Base-by-base conservation (phyloP, 306 rosid species). In the Cyclanthera cordifolia region DNA sequence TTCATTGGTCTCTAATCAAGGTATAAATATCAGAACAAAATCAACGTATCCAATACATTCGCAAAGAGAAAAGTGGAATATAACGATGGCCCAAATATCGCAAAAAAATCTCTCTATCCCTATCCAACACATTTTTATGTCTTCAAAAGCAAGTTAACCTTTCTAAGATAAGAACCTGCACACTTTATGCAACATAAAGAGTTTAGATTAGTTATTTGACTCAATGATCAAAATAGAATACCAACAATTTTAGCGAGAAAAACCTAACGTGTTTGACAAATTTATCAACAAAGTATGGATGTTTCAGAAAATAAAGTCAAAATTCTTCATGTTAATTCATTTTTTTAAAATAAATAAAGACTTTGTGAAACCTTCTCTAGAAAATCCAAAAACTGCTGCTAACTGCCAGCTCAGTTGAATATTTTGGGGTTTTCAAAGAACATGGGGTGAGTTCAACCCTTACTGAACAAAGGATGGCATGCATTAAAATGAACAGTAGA, bases 41-140 rank as follows among this genome's bases (percentile, higher is more conserved):
- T 57, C 64, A 57, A 39, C 64, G 16, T 14, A 57, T 57, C 61
- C 10, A 27, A 57, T 28, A 57, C 64, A 57, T 25, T 57, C 39
- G 39, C 43, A 37, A 37, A 37, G 43, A 6, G 43, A 37, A 37
- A 37, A 1, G 11, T 37, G 43, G 43, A 7, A 37, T 37, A 37
- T 37, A 37, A 37, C 8, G 43, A 37, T 0, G 12, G 43, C 43
- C 7, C 43, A 37, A 37, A 37, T 37, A 37, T 8, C 43, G 43
- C 43, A 1, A 1, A 11, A 37, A 37, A 7, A 37, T 37, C 43
- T 37, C 11, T 37, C 43, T 37, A 37, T 2, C 43, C 43, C 11
- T 37, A 37, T 6, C 43, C 43, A 37, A 37, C 8, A 37, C 43
- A 37, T 37, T 37, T 37, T 37, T 39, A 16, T 61, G 45, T 17